Percentiles rank a stretch among this genome's conserved stretches.
These are phyloP conservation scores for Allodekkera sacchari DNA, from an alignment of 805 yeast genomes.

Conservation along the genomic window DNA sequence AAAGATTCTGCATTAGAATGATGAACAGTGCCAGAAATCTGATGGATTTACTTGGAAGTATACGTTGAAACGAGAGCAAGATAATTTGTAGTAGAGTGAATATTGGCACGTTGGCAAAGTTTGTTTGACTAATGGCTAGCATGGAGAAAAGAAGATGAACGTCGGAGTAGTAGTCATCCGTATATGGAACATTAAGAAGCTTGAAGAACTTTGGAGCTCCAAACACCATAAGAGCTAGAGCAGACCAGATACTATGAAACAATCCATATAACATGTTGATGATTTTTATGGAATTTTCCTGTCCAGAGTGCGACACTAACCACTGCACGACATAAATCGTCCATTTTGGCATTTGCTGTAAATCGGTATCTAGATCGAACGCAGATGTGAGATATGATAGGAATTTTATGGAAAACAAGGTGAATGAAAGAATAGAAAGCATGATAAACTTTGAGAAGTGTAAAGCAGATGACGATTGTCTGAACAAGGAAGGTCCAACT, in stretches of 20 bases:
- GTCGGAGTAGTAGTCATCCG: slow-evolving; percentile 19
- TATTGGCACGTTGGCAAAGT: slow-evolving; percentile 47
- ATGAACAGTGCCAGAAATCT: slow-evolving; percentile 23
- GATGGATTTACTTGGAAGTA: slow-evolving; percentile 7
- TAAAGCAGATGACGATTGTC: not conserved
- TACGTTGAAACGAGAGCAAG: slow-evolving; percentile 18
- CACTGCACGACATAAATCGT: slow-evolving; percentile 16
- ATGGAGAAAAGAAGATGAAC: slow-evolving; percentile 29
- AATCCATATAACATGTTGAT: slow-evolving; percentile 14
- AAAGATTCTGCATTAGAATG: slow-evolving; percentile 58
- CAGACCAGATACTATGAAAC: slow-evolving; percentile 17
- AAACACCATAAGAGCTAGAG: slow-evolving; percentile 7
- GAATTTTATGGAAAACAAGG: slow-evolving; percentile 17
- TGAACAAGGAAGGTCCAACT: not conserved
- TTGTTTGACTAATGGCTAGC: slow-evolving; percentile 47
- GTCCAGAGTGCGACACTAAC: slow-evolving; percentile 24
- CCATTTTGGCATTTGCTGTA: slow-evolving; percentile 16
- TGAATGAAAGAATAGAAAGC: slow-evolving; percentile 35
- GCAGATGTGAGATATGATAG: slow-evolving; percentile 20
- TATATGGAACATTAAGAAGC: not conserved
- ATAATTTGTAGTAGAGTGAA: slow-evolving; percentile 24
- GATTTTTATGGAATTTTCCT: slow-evolving; percentile 21
- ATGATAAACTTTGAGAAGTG: slow-evolving; percentile 31
- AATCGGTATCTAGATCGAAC: slow-evolving; percentile 14
- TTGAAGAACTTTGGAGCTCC: slow-evolving; percentile 12